A percentile compares a stretch with the other conserved stretches of the same genome.
phyloP scores from a whole-genome alignment of 768 basidiomycete species.

The Lactarius akahatsu region DNA sequence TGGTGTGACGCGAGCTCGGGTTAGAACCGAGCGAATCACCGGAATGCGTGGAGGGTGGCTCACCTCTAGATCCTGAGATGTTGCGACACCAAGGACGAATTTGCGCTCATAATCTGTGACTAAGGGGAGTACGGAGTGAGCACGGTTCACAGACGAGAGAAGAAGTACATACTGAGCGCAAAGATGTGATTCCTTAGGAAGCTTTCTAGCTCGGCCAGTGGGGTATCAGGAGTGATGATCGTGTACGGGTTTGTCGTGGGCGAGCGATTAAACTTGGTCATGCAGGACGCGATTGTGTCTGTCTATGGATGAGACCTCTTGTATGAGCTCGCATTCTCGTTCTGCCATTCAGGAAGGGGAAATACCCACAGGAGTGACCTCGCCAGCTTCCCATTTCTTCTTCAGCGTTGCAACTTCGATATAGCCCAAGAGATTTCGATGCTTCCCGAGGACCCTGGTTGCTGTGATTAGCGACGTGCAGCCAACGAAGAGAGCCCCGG shows the following conservation, averaged over 20 bases:
- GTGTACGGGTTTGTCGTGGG: constrained; percentile 62
- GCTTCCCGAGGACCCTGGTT: constrained; percentile 68
- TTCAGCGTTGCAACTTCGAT: constrained; percentile 77
- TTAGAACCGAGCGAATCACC: neutral
- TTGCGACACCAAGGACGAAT: constrained; percentile 81
- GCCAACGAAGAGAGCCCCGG: neutral
- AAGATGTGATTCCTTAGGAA: constrained; percentile 75
- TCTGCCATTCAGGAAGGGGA: neutral
- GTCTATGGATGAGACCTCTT: constrained; percentile 40
- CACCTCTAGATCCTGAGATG: constrained; percentile 67
- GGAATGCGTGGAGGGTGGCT: neutral
- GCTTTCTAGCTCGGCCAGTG: constrained; percentile 75
- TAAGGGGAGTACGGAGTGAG: constrained; percentile 33
- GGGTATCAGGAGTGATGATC: constrained; percentile 76
- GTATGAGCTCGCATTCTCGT: constrained; percentile 8
- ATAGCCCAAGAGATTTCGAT: constrained; percentile 79
- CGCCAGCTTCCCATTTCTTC: constrained; percentile 70
- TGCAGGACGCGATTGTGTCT: constrained; percentile 68
- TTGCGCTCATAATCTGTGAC: constrained; percentile 83
- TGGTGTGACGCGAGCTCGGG: constrained; percentile 31
- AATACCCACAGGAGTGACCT: constrained; percentile 65
- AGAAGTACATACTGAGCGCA: constrained; percentile 57
- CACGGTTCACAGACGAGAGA: constrained; percentile 8
- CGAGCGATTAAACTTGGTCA: constrained; percentile 72
- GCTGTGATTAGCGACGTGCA: neutral